A percentile compares a stretch with the other conserved stretches of the same genome.
Conservation (phyloP, 2,329 filamentous ascomycete genomes). For the Talaromyces sp. region DNA sequence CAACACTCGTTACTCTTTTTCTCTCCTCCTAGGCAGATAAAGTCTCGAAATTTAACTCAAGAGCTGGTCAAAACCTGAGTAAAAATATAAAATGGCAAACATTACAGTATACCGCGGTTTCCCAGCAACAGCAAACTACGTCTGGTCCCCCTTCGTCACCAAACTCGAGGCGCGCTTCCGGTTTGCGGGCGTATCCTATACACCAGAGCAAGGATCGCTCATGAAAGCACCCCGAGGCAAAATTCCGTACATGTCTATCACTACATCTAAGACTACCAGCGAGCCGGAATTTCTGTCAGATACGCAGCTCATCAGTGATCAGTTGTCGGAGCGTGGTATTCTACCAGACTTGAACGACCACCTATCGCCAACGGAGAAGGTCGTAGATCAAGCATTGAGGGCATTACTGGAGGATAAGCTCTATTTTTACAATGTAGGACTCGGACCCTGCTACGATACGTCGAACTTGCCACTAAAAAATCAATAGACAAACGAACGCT, state of each 20-base stretch:
- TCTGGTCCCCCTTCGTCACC: constrained; percentile 61
- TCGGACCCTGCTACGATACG: background rate
- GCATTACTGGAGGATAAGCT: constrained; percentile 60
- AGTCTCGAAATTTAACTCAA: background rate
- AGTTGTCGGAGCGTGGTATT: constrained; percentile 41
- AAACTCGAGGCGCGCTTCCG: constrained; percentile 63
- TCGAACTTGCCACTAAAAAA: background rate
- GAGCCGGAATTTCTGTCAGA: constrained; percentile 43
- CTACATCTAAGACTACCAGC: constrained; percentile 4
- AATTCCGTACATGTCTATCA: constrained; percentile 50
- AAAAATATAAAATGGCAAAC: background rate
- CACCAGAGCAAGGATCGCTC: constrained; percentile 44
- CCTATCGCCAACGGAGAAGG: constrained; percentile 39
- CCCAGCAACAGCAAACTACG: constrained; percentile 40
- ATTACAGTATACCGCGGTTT: constrained; percentile 53
- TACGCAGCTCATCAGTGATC: constrained; percentile 53
- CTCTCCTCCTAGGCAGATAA: background rate
- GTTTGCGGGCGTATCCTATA: constrained; percentile 50
- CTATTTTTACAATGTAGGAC: constrained; percentile 53
- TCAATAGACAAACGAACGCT: constrained; percentile 45
- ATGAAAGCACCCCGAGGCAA: constrained; percentile 54
- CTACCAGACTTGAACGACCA: constrained; percentile 50
- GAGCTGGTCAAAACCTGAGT: background rate
- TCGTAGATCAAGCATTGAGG: constrained; percentile 52
- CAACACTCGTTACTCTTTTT: background rate